These are phyloP conservation scores for Aspergillus proliferans DNA, from an alignment of 2,329 filamentous ascomycete species.

Conservation along the genomic window DNA sequence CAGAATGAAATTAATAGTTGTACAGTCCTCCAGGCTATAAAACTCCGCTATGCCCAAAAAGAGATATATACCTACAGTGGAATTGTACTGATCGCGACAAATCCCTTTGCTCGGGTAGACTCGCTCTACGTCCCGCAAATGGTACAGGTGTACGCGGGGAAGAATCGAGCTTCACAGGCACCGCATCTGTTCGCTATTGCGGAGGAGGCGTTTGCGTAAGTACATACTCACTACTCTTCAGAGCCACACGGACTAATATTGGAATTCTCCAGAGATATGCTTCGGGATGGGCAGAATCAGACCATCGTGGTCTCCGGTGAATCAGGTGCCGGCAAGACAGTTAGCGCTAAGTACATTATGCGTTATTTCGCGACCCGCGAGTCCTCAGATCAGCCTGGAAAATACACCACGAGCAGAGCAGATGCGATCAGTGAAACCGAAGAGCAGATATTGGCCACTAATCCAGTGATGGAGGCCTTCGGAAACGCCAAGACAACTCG, in stretches of 20 bases:
- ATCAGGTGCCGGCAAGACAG: conserved; percentile 96
- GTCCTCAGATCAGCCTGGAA: conserved; percentile 77
- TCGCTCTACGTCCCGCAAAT: conserved; percentile 98
- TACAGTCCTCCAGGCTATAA: conserved; percentile 90
- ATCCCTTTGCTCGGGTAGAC: conserved; percentile 94
- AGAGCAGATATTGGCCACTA: conserved; percentile 95
- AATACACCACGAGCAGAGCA: conserved; percentile 64
- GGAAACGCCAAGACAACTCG: conserved; percentile 99
- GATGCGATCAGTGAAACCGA: conserved; percentile 95
- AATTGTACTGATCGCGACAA: conserved; percentile 96
- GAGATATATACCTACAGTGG: conserved; percentile 99
- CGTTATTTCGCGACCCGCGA: conserved; percentile 98
- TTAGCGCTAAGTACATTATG: conserved; percentile 99
- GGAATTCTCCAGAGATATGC: conserved; percentile 71
- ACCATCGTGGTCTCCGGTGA: conserved; percentile 99
- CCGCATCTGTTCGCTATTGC: conserved; percentile 98
- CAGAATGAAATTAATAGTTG: conserved; percentile 15
- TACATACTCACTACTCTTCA: neutral
- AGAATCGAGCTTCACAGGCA: conserved; percentile 91
- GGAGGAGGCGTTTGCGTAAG: conserved; percentile 94
- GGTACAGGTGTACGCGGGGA: conserved; percentile 99
- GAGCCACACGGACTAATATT: conserved; percentile 22
- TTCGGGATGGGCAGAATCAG: conserved; percentile 92
- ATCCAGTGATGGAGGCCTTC: conserved; percentile 99
- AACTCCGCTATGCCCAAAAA: conserved; percentile 93